These are phyloP conservation scores for Aspergillus funiculosus DNA, from an alignment of 495 filamentous ascomycete genomes.

Conservation along the genomic window DNA sequence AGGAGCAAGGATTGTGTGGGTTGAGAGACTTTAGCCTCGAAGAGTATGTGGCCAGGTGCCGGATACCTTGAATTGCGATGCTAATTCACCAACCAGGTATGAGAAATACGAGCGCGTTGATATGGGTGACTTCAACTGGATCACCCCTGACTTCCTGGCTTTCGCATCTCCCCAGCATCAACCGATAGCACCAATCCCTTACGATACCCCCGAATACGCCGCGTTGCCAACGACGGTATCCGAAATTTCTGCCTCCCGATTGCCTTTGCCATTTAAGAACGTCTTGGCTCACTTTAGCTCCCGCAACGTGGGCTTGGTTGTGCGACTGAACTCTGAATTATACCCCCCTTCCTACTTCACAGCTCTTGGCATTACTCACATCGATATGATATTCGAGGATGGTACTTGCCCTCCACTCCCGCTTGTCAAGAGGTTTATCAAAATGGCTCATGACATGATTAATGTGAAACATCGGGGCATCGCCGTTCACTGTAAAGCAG, in stretches of 20 bases:
- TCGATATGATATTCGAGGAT: constrained; percentile 99
- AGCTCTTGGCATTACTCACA: constrained; percentile 85
- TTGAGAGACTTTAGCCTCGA: constrained; percentile 87
- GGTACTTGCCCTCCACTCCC: constrained; percentile 87
- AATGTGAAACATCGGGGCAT: constrained; percentile 79
- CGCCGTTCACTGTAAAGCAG: constrained; percentile 97
- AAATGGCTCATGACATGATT: constrained; percentile 90
- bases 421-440: constrained; percentile 87
- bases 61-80: background rate
- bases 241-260: constrained; percentile 54
- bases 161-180: constrained; percentile 90
- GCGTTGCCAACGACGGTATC: constrained; percentile 62
- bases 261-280: constrained; percentile 88
- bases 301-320: constrained; percentile 84
- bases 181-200: constrained; percentile 62
- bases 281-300: constrained; percentile 82
- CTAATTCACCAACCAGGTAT: constrained; percentile 51
- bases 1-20: constrained; percentile 83
- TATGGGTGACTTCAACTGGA: constrained; percentile 99
- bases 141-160: constrained; percentile 89
- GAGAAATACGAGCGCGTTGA: constrained; percentile 94
- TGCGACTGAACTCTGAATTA: constrained; percentile 89
- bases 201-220: constrained; percentile 64
- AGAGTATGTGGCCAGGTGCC: constrained; percentile 54
- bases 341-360: constrained; percentile 96